phyloP scores from a whole-genome alignment of 2,329 filamentous ascomycete genomes.

The Ophiostoma novo-ulmi region DNA sequence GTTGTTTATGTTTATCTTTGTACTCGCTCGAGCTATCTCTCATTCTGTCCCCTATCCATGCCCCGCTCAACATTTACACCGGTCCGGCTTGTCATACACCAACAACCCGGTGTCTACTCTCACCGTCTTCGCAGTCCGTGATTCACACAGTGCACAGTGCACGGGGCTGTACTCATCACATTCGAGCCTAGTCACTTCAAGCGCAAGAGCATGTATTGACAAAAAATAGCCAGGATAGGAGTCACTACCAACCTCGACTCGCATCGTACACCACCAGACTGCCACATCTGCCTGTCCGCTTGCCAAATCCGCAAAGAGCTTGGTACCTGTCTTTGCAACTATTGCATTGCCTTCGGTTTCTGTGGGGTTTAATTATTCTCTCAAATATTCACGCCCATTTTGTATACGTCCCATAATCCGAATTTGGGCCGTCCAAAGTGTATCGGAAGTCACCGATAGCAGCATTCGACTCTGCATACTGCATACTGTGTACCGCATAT shows the following conservation, averaged over 20 bases:
- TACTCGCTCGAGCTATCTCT: background rate
- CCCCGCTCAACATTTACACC: background rate
- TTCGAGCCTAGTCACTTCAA: background rate
- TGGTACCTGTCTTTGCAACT: background rate
- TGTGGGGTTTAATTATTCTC: background rate
- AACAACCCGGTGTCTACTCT: background rate
- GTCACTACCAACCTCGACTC: background rate
- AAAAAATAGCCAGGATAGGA: background rate
- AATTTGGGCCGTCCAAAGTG: background rate
- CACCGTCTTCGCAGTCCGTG: background rate
- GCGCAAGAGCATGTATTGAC: background rate
- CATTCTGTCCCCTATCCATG: background rate
- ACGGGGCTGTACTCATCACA: background rate
- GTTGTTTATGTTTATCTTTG: background rate
- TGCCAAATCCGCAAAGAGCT: background rate
- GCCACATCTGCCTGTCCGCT: background rate
- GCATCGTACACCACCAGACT: background rate
- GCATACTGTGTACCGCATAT: background rate
- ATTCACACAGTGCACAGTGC: background rate
- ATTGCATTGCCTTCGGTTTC: background rate
- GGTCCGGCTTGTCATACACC: background rate
- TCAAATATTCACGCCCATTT: background rate
- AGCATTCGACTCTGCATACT: background rate
- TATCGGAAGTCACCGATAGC: background rate
- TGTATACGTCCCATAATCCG: background rate